phyloP scores from a whole-genome alignment of 495 filamentous ascomycete genomes.

The Lentithecium fluviatile region DNA sequence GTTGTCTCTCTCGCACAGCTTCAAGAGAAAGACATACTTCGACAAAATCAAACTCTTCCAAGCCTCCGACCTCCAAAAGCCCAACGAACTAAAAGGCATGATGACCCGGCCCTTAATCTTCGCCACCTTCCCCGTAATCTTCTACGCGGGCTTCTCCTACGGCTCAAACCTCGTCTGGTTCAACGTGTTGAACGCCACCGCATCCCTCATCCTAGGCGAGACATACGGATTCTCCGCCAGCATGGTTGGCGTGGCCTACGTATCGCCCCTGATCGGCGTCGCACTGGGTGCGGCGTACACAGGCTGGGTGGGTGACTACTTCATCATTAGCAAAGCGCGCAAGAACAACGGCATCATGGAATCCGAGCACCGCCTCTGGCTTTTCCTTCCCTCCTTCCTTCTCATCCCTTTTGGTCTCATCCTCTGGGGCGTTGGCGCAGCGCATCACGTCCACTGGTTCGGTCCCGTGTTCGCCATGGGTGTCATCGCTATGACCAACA shows the following conservation, averaged over 20 bases:
- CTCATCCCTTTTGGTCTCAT: slow-evolving; percentile 58
- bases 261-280: slow-evolving; percentile 59
- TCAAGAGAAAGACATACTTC: slow-evolving; percentile 48
- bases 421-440: slow-evolving; percentile 69
- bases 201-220: slow-evolving; percentile 58
- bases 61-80: slow-evolving; percentile 29
- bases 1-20: background rate
- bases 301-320: slow-evolving; percentile 59
- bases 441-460: slow-evolving; percentile 46
- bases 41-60: slow-evolving; percentile 53
- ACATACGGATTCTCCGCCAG: slow-evolving; percentile 59
- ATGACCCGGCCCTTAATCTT: slow-evolving; percentile 48
- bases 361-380: slow-evolving; percentile 61
- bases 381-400: slow-evolving; percentile 55
- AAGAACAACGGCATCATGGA: slow-evolving; percentile 63
- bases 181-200: slow-evolving; percentile 65
- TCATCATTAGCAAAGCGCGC: slow-evolving; percentile 58
- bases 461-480: slow-evolving; percentile 64
- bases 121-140: slow-evolving; percentile 60
- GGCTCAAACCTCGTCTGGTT: slow-evolving; percentile 64
- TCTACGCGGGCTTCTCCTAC: slow-evolving; percentile 66
- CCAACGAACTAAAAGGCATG: slow-evolving; percentile 55
- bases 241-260: slow-evolving; percentile 62
- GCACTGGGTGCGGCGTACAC: slow-evolving; percentile 49
- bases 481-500: slow-evolving; percentile 56